Evolutionary conservation across 768 basidiomycete species (phyloP).

Genomic region (Neoboletus magnificus): DNA sequence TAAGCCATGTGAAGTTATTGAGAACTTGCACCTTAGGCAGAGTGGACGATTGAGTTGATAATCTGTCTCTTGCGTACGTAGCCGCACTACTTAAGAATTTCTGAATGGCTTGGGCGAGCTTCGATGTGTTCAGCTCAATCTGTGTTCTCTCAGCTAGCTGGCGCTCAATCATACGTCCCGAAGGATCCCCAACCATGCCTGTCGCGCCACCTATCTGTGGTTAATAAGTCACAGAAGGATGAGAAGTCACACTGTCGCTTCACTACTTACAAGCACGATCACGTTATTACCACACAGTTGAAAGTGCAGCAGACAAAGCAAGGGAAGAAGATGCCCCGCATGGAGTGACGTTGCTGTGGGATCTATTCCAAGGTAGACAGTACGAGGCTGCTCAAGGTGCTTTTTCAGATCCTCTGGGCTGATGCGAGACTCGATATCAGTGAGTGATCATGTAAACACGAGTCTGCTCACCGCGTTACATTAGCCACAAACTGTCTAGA

Average conservation of each 20-base stretch:
- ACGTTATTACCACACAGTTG: constrained; percentile 77
- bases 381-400: constrained; percentile 40
- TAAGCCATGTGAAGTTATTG: constrained; percentile 80
- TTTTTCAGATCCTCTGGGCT: constrained; percentile 43
- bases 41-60: constrained; percentile 6
- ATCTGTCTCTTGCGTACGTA: constrained; percentile 50
- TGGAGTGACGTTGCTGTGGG: constrained; percentile 89
- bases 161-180: constrained; percentile 82
- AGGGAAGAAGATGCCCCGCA: constrained; percentile 88
- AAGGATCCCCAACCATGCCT: constrained; percentile 95
- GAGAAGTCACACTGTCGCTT: neutral
- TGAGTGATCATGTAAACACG: neutral
- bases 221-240: neutral
- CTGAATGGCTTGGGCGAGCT: constrained; percentile 62
- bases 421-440: constrained; percentile 2
- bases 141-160: constrained; percentile 57
- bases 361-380: constrained; percentile 87
- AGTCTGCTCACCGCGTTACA: constrained; percentile 32
- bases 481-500: constrained; percentile 35
- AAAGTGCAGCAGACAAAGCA: constrained; percentile 87
- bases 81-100: constrained; percentile 68
- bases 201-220: constrained; percentile 92
- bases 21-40: constrained; percentile 39
- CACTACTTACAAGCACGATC: constrained; percentile 72
- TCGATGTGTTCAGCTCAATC: constrained; percentile 61